These are phyloP conservation scores for Cadophora gregata DNA, from an alignment of 2,329 filamentous ascomycete species.

Conservation along the genomic window DNA sequence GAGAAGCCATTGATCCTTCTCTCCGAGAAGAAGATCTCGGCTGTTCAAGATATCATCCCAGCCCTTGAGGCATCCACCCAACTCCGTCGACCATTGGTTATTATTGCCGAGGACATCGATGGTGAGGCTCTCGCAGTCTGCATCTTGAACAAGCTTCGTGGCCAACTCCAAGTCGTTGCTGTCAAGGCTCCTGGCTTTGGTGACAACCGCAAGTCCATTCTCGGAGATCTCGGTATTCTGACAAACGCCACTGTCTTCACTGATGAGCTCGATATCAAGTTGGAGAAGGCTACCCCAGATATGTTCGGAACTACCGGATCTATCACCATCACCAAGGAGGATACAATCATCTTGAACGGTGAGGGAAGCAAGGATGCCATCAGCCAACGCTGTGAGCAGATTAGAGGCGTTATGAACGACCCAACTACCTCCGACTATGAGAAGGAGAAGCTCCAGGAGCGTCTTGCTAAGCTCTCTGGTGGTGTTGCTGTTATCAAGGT, in stretches of 20 bases:
- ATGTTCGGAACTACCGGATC: constrained; percentile 97
- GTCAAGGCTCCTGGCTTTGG: constrained; percentile 99
- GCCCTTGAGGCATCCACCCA: constrained; percentile 97
- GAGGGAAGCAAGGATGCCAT: constrained; percentile 95
- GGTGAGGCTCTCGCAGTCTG: constrained; percentile 98
- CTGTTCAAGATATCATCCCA: constrained; percentile 98
- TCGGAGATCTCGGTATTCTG: constrained; percentile 93
- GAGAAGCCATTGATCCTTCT: constrained; percentile 99
- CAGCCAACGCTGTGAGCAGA: constrained; percentile 96
- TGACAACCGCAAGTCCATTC: constrained; percentile 99
- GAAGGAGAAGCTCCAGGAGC: constrained; percentile 99
- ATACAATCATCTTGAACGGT: constrained; percentile 98
- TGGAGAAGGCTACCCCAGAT: constrained; percentile 95
- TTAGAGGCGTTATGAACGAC: constrained; percentile 94
- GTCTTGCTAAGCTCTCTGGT: constrained; percentile 97
- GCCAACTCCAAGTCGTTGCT: constrained; percentile 96
- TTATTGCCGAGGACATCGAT: constrained; percentile 99
- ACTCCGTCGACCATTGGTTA: constrained; percentile 91
- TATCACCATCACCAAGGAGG: constrained; percentile 99
- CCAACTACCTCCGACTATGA: constrained; percentile 97
- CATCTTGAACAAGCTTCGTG: constrained; percentile 99
- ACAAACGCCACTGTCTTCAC: constrained; percentile 98
- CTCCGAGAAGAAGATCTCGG: constrained; percentile 99
- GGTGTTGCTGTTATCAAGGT: constrained; percentile 99
- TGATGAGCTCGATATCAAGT: constrained; percentile 98